Evolutionary conservation across 2,329 filamentous ascomycete species (phyloP), one percentile per base, ranked within the genome.

Genomic region (Ilyonectria sp.): DNA sequence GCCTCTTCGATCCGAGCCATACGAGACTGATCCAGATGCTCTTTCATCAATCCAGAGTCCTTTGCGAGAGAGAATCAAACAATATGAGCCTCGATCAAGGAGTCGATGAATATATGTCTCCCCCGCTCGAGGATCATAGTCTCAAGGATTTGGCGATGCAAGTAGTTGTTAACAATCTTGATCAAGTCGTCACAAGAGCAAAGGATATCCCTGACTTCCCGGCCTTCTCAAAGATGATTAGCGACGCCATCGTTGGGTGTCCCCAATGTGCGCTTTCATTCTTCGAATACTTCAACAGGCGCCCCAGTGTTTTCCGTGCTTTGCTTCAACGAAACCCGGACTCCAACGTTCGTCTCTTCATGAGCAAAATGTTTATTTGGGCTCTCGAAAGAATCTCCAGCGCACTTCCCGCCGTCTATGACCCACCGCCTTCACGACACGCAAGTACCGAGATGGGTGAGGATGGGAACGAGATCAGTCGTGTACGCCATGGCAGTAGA

Each of bases 1-100:
- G 92, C 77, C 85, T 97, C 26, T 93, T 92, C 74, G 94, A 97
- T 74, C 88, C 89, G 2, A 86, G 86, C 35, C 93, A 97, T 75
- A 85, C 90, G 2, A 81, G 82, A 2, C 94, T 97, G 71, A 86
- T 94, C 17, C 84, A 86, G 40, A 85, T 86, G 60, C 83, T 94
- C 43, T 85, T 96, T 33, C 80, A 83, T 8, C 86, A 88, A 44
- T 82, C 91, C 56, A 88, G 85, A 54, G 80, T 82, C 21, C 74
- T 88, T 37, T 86, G 84, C 56, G 77, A 79, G 10, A 57, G 47
- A 23, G 52, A 58, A 19, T 13, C 35, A n/a, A 43, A 19, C 15
- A 55, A 50, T 26, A 29, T 53, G n/a, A 55, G 54, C 6, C 44
- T 55, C 7, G 35, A 61, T 10, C 68, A 65, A 23, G 67, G 43